Conservation (phyloP, 108 stramenopile genomes). For the Cyclotella cryptica region DNA sequence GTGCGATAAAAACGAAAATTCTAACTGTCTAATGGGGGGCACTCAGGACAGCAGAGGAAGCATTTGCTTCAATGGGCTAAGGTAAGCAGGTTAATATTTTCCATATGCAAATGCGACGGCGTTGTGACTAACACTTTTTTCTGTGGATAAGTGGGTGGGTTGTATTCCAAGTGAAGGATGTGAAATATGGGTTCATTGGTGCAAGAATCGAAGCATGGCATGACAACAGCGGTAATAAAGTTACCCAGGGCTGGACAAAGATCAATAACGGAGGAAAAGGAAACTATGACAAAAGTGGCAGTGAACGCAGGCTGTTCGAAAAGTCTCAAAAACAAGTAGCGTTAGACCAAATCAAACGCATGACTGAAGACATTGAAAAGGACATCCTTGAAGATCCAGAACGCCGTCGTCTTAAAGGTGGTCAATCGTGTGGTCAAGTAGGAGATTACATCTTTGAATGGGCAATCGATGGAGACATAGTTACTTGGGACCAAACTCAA, state of each 20-base stretch:
- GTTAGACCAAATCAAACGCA: conserved; percentile 15
- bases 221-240: background rate
- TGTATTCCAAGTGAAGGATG: conserved; percentile 42
- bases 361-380: conserved; percentile 32
- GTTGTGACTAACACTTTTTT: no score
- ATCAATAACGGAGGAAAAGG: conserved; percentile 50
- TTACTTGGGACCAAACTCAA: conserved; percentile 30
- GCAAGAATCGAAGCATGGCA: conserved; percentile 49
- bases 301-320: conserved; percentile 28
- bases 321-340: conserved; percentile 6
- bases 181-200: conserved; percentile 47
- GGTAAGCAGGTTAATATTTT: no score
- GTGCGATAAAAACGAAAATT: conserved; percentile 24
- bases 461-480: conserved; percentile 35
- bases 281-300: conserved; percentile 37
- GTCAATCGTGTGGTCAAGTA: conserved; percentile 29
- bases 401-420: conserved; percentile 22
- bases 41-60: conserved; percentile 40
- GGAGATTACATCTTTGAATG: conserved; percentile 44
- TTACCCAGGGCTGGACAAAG: conserved; percentile 35
- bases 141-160: conserved; percentile 32
- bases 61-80: conserved; percentile 34
- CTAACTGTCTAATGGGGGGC: conserved; percentile 19
- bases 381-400: conserved; percentile 31
- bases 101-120: no score